These are phyloP conservation scores for Cystobasidium sp. DNA, from an alignment of 1,284 basidiomycete genomes.

Conservation along the genomic window DNA sequence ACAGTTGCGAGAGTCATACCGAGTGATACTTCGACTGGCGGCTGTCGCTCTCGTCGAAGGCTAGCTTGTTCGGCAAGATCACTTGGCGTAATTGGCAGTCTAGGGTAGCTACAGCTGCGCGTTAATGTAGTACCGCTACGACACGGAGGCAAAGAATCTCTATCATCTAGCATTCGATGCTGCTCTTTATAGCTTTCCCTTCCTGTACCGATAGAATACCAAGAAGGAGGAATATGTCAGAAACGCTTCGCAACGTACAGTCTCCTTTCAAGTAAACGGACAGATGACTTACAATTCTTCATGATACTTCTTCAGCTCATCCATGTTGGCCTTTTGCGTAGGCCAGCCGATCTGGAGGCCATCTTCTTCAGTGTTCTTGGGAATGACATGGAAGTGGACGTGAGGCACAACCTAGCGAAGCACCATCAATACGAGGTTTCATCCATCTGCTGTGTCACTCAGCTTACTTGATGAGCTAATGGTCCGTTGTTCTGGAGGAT, in stretches of 20 bases:
- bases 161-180: background rate
- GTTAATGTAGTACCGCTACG: too few relatives aligned
- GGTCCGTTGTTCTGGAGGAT: conserved; percentile 57
- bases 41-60: too few relatives aligned
- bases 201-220: conserved; percentile 2
- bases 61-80: too few relatives aligned
- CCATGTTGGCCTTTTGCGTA: conserved; percentile 56
- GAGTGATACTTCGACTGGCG: too few relatives aligned
- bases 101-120: too few relatives aligned
- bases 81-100: too few relatives aligned
- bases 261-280: too few relatives aligned
- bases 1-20: too few relatives aligned
- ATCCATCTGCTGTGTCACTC: background rate
- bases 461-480: conserved; percentile 50
- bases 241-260: background rate
- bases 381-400: conserved; percentile 58
- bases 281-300: conserved; percentile 46
- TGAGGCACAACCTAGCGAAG: conserved; percentile 45
- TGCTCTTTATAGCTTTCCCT: conserved; percentile 26
- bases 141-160: too few relatives aligned
- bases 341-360: conserved; percentile 60
- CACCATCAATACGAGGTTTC: background rate
- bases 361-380: conserved; percentile 58
- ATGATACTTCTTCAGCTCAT: conserved; percentile 55
- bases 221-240: background rate